A percentile compares a stretch with the other conserved stretches of the same genome.
Evolutionary conservation across 2,329 filamentous ascomycete species (phyloP).

Genomic region (Emergomyces orientalis): DNA sequence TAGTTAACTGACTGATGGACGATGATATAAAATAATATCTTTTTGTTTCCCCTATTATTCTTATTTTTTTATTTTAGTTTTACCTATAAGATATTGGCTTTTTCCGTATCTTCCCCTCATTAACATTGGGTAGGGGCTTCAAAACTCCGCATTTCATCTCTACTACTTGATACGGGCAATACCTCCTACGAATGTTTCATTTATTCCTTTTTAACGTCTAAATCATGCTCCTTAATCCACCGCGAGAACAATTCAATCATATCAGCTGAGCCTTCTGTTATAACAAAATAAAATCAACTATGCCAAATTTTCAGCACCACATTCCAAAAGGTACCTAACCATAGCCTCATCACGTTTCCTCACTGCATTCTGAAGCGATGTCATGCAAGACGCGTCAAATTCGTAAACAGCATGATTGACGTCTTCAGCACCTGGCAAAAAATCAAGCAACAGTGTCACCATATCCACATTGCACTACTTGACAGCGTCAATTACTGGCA

Average conservation of each 20-base stretch:
- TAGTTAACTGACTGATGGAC: not conserved
- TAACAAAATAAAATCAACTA: not conserved
- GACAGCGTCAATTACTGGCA: not conserved
- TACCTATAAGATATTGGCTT: not conserved
- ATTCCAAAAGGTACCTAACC: not conserved
- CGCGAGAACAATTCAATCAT: not conserved
- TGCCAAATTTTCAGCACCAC: not conserved
- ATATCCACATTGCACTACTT: not conserved
- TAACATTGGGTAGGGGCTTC: not conserved
- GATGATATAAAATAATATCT: not conserved
- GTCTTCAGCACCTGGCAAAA: not conserved
- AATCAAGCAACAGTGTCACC: not conserved
- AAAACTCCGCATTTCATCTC: not conserved
- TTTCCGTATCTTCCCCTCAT: not conserved
- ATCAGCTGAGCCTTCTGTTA: not conserved
- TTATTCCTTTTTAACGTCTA: not conserved
- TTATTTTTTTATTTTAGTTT: not conserved
- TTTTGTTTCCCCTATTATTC: not conserved
- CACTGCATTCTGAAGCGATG: not conserved
- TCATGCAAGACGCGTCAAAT: not conserved
- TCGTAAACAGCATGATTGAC: not conserved
- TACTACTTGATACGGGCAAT: not conserved
- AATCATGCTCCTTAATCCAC: not conserved
- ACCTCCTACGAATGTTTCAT: not conserved
- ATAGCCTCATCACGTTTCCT: not conserved